Conservation (phyloP, 1,284 basidiomycete genomes). For the Inonotus obliquus region DNA sequence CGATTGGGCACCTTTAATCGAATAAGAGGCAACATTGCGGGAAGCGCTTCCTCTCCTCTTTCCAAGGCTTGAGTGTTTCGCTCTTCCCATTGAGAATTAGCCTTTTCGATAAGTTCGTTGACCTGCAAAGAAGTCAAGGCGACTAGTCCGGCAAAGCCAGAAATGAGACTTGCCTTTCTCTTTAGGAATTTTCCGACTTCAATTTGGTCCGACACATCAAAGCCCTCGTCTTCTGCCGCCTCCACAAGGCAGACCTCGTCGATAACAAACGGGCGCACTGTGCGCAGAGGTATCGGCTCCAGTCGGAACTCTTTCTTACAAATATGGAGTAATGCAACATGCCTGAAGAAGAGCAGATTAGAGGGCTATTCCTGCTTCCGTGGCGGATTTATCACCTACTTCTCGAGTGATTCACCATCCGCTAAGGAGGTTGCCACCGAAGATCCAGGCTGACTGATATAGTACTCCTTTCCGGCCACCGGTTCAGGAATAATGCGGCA, state of each 20-base stretch:
- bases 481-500: constrained; percentile 88
- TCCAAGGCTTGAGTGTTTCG: constrained; percentile 59
- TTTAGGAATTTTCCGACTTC: constrained; percentile 79
- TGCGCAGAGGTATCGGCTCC: constrained; percentile 81
- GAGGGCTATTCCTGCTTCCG: neutral
- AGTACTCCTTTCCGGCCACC: constrained; percentile 89
- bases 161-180: constrained; percentile 42
- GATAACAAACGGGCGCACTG: constrained; percentile 93
- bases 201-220: constrained; percentile 77
- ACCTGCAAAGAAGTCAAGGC: constrained; percentile 43
- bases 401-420: constrained; percentile 85
- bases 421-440: constrained; percentile 92
- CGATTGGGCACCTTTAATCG: constrained; percentile 65
- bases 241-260: constrained; percentile 77
- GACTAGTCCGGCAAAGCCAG: neutral
- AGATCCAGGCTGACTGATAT: constrained; percentile 92
- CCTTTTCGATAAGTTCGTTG: constrained; percentile 73
- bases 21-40: constrained; percentile 82
- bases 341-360: constrained; percentile 41
- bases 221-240: constrained; percentile 67
- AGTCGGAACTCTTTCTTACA: constrained; percentile 86
- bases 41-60: constrained; percentile 65
- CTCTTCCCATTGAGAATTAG: constrained; percentile 76
- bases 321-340: constrained; percentile 83
- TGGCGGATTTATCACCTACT: constrained; percentile 48